phyloP scores from a whole-genome alignment of 2,329 filamentous ascomycete species.

The Penicillium sp. region DNA sequence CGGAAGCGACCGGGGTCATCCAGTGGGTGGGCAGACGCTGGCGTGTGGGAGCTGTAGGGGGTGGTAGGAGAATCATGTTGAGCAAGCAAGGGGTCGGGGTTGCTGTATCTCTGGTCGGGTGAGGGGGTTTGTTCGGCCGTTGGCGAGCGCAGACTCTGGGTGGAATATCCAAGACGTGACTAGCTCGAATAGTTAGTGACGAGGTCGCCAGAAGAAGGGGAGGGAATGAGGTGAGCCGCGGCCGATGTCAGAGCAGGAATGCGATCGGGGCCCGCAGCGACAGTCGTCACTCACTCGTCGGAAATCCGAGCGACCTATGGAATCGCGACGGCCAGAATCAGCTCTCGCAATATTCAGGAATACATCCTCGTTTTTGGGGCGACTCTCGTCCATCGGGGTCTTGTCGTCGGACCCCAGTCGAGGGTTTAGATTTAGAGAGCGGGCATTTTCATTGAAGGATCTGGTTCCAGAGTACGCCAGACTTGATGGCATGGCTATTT shows the following conservation, averaged over 20 bases:
- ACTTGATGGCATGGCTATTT: slow-evolving; percentile 36
- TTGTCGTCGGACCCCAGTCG: slow-evolving; percentile 32
- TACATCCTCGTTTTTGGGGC: slow-evolving; percentile 46
- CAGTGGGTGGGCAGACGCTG: slow-evolving; percentile 41
- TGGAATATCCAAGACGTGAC: slow-evolving; percentile 42
- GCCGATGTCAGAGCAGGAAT: slow-evolving; percentile 6
- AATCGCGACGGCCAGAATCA: slow-evolving; percentile 41
- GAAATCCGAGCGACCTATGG: slow-evolving; percentile 40
- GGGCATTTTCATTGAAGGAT: slow-evolving; percentile 29
- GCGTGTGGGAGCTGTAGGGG: slow-evolving; percentile 30
- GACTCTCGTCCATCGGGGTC: slow-evolving; percentile 39
- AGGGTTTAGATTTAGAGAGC: slow-evolving; percentile 22
- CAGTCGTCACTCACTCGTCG: slow-evolving; percentile 37
- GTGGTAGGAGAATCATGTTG: slow-evolving; percentile 35
- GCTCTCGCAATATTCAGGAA: slow-evolving; percentile 51
- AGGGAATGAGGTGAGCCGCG: neutral
- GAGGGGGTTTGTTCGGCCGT: slow-evolving; percentile 39
- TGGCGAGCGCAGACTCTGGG: slow-evolving; percentile 37
- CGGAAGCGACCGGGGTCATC: slow-evolving; percentile 40
- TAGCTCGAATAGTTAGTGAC: slow-evolving; percentile 16
- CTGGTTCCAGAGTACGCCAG: slow-evolving; percentile 32
- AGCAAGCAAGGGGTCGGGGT: slow-evolving; percentile 38
- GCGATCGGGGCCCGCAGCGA: slow-evolving; percentile 1
- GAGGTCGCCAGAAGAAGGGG: neutral
- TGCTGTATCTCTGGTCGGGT: slow-evolving; percentile 38